Evolutionary conservation across 179 eudicot genomes (phyloP), one percentile per base, ranked within the genome.

Genomic region (Patellifolia procumbens): DNA sequence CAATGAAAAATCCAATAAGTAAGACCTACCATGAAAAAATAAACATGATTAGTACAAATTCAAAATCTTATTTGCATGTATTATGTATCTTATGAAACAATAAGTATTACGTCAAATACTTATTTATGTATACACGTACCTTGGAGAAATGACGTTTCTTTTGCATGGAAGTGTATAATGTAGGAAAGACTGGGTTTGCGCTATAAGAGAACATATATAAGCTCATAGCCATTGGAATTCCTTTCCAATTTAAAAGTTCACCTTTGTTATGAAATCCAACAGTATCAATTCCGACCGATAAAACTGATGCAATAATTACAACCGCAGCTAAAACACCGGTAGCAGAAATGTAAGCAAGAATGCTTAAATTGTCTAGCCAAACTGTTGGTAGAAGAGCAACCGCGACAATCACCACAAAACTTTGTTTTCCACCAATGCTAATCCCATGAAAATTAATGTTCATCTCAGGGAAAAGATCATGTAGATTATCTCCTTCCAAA

Each of bases 121-220:
- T n/a, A n/a, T n/a, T n/a, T n/a, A n/a, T n/a, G n/a, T n/a, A n/a
- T n/a, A 42, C 10, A 39, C 26, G 60, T 87, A 92, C 97, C 97
- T 87, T 85, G 9, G 94, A 81, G 80, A 94, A 92, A 70, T 94
- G 85, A 22, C 61, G 85, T 70, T 83, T 88, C 77, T 88, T 86
- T 48, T 80, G 81, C 97, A 92, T 94, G 17, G 98, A 90, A 78
- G 88, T 85, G 83, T 91, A 94, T 7, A 94, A 69, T 24, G 91
- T 90, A 19, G 97, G 97, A 74, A 94, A 94, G 48, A 94, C 89
- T 0, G 96, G 92, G 84, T 92, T 94, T 16, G 90, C 96, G 68
- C 96, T 88, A 55, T 86, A 94, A 67, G 96, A 89, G 69, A 94
- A 92, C 45, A 91, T 87, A 61, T 85, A 92, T 52, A 94, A 82